Base-by-base conservation (phyloP, 1,284 basidiomycete genomes). In the Heterobasidion irregulare region DNA sequence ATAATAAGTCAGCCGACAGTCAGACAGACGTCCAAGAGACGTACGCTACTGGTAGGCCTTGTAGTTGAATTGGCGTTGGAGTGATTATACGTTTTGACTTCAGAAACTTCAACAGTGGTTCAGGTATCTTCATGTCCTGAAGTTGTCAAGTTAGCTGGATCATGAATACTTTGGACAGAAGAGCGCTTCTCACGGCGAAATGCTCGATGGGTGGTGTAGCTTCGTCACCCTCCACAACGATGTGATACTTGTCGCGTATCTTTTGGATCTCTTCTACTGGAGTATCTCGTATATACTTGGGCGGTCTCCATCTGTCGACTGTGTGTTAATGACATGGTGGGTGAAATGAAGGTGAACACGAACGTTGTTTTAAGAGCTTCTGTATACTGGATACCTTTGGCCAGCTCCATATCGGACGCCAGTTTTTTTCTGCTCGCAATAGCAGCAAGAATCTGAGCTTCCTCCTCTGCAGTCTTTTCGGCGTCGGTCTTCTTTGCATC, bases 91-190 rank as follows among this genome's bases (percentile, higher is more conserved):
- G 87, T 59, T 94, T 93, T 38, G 82, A 78, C 66, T 84, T 86
- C 49, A 99, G 79, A 68, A 90, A 88, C 55, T 88, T 81, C 36
- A 99, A 74, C 26, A 99, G 82, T 7, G 86, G 80, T 38, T 81
- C 77, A 2, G 96, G 97, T 8, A 99, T 84, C 77, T 98, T 98
- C 97, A 99, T 99, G 68, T 99, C 97, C 86, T 93, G 18, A 34
- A 36, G n/a, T 50, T 6, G 15, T 33, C 26, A 34, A 36, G 33
- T 16, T 34, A 48, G 47, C 26, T 26, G 26, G 26, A 26, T 26
- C 26, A 26, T 26, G 26, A 5, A 26, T 26, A 26, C 26, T 26
- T 26, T 5, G 26, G 26, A 26, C 26, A 26, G 3, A 33, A n/a
- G 53, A 16, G 68, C 82, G 61, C 26, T 26, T 26, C 26, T 26